A percentile compares a stretch with the other conserved stretches of the same genome.
Evolutionary conservation across 2,329 filamentous ascomycete genomes (phyloP).

Genomic region (Cytospora piceae): DNA sequence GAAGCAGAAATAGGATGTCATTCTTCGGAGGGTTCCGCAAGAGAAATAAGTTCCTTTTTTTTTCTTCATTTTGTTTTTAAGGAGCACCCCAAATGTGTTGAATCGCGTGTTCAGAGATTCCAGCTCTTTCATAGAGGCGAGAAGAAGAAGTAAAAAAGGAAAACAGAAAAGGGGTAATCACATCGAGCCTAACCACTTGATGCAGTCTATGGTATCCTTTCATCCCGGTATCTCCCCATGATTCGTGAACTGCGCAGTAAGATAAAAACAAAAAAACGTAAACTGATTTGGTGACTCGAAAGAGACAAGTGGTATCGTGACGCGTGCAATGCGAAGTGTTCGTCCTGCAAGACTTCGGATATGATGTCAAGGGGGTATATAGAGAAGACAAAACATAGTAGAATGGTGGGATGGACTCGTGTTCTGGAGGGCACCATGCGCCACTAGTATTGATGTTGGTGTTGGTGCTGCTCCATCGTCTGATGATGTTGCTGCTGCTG

Average conservation of each 20-base stretch:
- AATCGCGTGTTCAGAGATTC: background rate
- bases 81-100: background rate
- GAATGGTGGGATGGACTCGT: background rate
- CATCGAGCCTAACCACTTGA: constrained; percentile 9
- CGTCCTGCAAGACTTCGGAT: constrained; percentile 14
- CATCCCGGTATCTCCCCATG: constrained; percentile 14
- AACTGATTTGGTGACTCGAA: constrained; percentile 12
- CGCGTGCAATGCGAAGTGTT: constrained; percentile 1
- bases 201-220: constrained; percentile 22
- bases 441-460: constrained; percentile 31
- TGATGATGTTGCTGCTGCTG: constrained; percentile 33
- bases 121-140: constrained; percentile 11
- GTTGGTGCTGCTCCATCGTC: constrained; percentile 29
- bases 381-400: background rate
- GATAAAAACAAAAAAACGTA: constrained; percentile 19
- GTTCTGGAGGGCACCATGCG: constrained; percentile 7
- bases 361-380: background rate
- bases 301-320: constrained; percentile 15
- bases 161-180: background rate
- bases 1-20: constrained; percentile 1
- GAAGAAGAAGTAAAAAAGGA: constrained; percentile 6
- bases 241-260: constrained; percentile 19
- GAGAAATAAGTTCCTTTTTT: background rate
- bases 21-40: background rate
- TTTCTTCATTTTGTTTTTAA: background rate